Evolutionary conservation across 1,139 yeast genomes (phyloP).

Genomic region (Suhomyces taliae): DNA sequence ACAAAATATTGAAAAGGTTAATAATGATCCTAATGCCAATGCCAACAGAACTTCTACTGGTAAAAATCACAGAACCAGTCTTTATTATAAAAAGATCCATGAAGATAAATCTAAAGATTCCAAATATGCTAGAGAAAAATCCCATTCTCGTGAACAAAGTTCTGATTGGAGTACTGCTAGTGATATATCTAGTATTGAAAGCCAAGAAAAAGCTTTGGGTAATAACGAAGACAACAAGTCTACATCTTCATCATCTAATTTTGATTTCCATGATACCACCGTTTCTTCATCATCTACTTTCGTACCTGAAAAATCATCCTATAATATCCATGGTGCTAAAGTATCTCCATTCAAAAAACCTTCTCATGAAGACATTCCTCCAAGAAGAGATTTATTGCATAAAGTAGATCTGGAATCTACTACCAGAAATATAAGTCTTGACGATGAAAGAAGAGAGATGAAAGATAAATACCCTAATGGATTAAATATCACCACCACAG

Average conservation of each 20-base stretch:
- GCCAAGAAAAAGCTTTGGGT: constrained; percentile 12
- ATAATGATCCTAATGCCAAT: constrained; percentile 12
- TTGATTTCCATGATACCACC: constrained; percentile 10
- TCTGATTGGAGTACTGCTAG: constrained; percentile 23
- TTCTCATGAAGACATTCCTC: constrained; percentile 26
- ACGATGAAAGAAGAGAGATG: constrained; percentile 4
- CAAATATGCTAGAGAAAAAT: background rate
- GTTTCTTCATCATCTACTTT: constrained; percentile 3
- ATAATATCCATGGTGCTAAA: constrained; percentile 20
- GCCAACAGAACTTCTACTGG: constrained; percentile 9
- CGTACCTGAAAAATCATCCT: constrained; percentile 6
- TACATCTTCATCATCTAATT: constrained; percentile 4
- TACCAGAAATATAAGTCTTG: background rate
- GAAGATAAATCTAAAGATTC: constrained; percentile 4
- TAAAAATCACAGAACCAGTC: constrained; percentile 24
- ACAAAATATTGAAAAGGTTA: constrained; percentile 33
- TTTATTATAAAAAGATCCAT: constrained; percentile 36
- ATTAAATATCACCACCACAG: constrained; percentile 19
- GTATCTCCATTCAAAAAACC: constrained; percentile 22
- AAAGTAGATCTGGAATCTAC: constrained; percentile 15
- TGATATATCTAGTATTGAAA: constrained; percentile 26
- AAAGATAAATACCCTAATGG: constrained; percentile 15
- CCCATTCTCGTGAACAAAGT: background rate
- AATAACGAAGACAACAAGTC: constrained; percentile 2
- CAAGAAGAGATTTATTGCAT: constrained; percentile 31